Evolutionary conservation across 2,329 filamentous ascomycete species (phyloP).

Genomic region (Colletotrichum melonis): DNA sequence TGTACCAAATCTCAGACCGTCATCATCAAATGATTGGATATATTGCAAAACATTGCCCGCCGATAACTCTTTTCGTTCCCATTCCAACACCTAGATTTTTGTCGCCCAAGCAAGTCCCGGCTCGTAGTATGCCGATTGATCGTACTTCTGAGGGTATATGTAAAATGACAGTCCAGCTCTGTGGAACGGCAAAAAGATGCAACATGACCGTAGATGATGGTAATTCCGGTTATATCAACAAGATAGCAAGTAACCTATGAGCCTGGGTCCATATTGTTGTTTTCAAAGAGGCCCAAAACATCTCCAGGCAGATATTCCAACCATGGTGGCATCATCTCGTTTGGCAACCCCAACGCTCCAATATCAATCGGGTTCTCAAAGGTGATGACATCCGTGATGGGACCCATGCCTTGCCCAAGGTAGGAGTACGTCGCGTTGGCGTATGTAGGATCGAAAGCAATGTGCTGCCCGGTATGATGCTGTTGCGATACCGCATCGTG

Average conservation of each 20-base stretch:
- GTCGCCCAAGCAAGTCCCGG: background rate
- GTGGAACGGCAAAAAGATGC: background rate
- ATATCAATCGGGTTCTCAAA: conserved; percentile 84
- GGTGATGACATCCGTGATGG: conserved; percentile 66
- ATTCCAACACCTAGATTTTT: background rate
- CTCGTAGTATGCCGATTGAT: background rate
- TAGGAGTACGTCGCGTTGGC: conserved; percentile 35
- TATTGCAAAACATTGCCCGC: background rate
- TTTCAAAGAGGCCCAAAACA: conserved; percentile 67
- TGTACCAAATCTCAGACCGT: background rate
- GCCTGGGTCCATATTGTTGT: conserved; percentile 26
- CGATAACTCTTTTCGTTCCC: no score
- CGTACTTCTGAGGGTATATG: background rate
- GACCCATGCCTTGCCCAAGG: conserved; percentile 40
- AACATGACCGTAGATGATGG: background rate
- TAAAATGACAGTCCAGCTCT: background rate
- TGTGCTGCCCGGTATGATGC: conserved; percentile 15
- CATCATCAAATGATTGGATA: background rate
- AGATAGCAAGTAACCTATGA: background rate
- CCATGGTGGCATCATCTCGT: conserved; percentile 78
- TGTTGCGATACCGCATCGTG: conserved; percentile 44
- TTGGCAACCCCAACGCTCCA: conserved; percentile 68
- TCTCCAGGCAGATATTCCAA: conserved; percentile 79
- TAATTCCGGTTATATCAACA: no score
- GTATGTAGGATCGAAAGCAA: conserved; percentile 17